Percentiles rank a stretch among this genome's conserved stretches.
Evolutionary conservation across 23 red algal genomes (phyloP).

Genomic region (Gracilaria domingensis): DNA sequence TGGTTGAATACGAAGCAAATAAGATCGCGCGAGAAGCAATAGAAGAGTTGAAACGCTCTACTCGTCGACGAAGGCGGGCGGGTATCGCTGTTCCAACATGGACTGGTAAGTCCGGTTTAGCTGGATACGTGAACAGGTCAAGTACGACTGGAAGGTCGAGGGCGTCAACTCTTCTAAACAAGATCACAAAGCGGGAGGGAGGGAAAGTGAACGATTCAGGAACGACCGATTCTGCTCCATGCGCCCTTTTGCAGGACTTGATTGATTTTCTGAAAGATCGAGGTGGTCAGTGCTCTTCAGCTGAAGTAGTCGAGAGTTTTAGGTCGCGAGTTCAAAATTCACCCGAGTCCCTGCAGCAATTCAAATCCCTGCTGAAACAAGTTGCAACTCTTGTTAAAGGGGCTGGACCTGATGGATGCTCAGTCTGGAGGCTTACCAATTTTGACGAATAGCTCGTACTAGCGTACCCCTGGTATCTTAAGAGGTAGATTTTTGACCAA

Average conservation of each 20-base stretch:
- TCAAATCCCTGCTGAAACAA: conserved; percentile 73
- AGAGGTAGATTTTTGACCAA: too few relatives aligned
- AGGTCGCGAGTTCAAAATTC: conserved; percentile 32
- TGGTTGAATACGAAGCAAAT: conserved; percentile 87
- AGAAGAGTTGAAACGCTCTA: conserved; percentile 75
- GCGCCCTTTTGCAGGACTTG: conserved; percentile 35
- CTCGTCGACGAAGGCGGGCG: conserved; percentile 42
- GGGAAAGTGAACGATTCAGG: neutral
- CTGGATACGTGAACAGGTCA: conserved; percentile 53
- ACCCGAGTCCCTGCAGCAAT: conserved; percentile 28
- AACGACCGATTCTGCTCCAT: neutral
- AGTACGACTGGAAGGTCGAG: conserved; percentile 22
- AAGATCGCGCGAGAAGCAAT: conserved; percentile 72
- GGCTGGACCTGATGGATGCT: conserved; percentile 44
- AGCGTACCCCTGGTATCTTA: too few relatives aligned
- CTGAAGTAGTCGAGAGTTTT: conserved; percentile 60
- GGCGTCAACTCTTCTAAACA: conserved; percentile 46
- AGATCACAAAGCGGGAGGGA: conserved; percentile 57
- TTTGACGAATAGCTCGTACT: conserved; percentile 7
- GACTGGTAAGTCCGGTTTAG: conserved; percentile 83
- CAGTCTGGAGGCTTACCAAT: conserved; percentile 54
- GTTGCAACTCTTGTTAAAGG: conserved; percentile 63
- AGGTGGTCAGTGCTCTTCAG: conserved; percentile 48
- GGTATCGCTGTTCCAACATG: conserved; percentile 77
- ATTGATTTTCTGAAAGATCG: conserved; percentile 53